These are phyloP conservation scores for Oemleria cerasiformis DNA, from an alignment of 306 rosid genomes.

Conservation along the genomic window DNA sequence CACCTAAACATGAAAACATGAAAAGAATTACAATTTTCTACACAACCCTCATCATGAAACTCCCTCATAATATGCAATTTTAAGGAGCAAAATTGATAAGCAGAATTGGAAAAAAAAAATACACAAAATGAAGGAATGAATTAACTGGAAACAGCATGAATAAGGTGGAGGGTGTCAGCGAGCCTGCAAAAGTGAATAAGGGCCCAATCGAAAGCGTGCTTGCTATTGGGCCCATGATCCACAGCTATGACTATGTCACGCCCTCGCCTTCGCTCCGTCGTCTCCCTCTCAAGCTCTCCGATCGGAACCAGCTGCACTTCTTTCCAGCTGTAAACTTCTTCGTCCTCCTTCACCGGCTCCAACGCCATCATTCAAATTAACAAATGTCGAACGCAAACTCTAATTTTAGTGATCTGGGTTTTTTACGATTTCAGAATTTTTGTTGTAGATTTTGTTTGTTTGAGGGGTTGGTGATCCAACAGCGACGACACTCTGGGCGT, in stretches of 20 bases:
- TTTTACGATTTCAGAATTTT: background rate
- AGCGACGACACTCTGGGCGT: too few relatives aligned
- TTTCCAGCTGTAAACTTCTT: constrained; percentile 64
- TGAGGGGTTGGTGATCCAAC: background rate
- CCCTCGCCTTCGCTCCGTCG: constrained; percentile 67
- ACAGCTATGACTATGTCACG: constrained; percentile 67
- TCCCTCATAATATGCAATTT: background rate
- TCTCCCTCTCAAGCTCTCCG: constrained; percentile 67
- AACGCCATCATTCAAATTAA: constrained; percentile 7
- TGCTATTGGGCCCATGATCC: constrained; percentile 80
- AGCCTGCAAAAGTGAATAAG: constrained; percentile 68
- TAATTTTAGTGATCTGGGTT: background rate
- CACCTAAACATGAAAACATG: constrained; percentile 35
- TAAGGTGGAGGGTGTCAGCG: constrained; percentile 79
- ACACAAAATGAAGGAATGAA: background rate
- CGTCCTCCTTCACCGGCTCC: constrained; percentile 69
- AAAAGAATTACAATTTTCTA: too few relatives aligned
- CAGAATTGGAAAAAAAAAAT: background rate
- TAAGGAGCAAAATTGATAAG: background rate
- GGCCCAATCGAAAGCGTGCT: constrained; percentile 91
- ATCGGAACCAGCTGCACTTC: constrained; percentile 57
- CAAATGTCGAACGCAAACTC: background rate
- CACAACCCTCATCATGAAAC: too few relatives aligned
- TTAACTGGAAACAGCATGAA: constrained; percentile 78
- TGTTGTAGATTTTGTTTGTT: background rate